Base-by-base conservation (phyloP, 2,329 filamentous ascomycete species). In the Botryotinia narcissicola region DNA sequence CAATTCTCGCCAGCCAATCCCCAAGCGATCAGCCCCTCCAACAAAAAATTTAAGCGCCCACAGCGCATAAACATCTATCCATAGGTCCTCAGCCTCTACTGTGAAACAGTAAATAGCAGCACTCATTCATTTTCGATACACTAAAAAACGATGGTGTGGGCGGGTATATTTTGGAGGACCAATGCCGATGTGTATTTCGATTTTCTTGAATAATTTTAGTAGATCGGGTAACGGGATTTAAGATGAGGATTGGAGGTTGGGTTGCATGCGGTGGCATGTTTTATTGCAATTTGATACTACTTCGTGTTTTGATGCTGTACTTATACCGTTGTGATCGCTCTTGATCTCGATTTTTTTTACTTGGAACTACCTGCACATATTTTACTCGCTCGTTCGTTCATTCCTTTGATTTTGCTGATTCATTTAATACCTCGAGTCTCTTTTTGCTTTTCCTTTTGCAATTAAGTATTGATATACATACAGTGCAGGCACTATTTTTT, bases 401-500 rank as follows among this genome's bases (percentile, higher is more conserved):
- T 10, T 51, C 18, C n/a, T 40, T 48, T 46, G 22, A 67, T 35
- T 40, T 40, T 29, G 35, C 35, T 12, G 14, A n/a, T 68, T n/a
- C 14, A 29, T 68, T 68, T 54, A 42, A 68, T 68, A n/a, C 3
- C n/a, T 54, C 10, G 46, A 51, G 6, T 51, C 42, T 54, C 29
- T 9, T n/a, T 48, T 35, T 67, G 22, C n/a, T 20, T 67, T 35
- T 54, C 18, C 20, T 20, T 54, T 40, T 37, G 16, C 29, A 10
- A 51, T 67, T 32, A 14, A 57, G 51, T 25, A 51, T n/a, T 54
- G 48, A 54, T n/a, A 37, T 37, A 37, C 25, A 54, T 22, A 68
- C 25, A 68, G 64, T 68, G 64, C 64, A n/a, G 64, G 64, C 64
- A 68, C 64, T 68, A 68, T 68, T 68, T 54, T 3, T 54, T 20